phyloP scores from a whole-genome alignment of 2,329 filamentous ascomycete genomes.

The Penicillium sp. region DNA sequence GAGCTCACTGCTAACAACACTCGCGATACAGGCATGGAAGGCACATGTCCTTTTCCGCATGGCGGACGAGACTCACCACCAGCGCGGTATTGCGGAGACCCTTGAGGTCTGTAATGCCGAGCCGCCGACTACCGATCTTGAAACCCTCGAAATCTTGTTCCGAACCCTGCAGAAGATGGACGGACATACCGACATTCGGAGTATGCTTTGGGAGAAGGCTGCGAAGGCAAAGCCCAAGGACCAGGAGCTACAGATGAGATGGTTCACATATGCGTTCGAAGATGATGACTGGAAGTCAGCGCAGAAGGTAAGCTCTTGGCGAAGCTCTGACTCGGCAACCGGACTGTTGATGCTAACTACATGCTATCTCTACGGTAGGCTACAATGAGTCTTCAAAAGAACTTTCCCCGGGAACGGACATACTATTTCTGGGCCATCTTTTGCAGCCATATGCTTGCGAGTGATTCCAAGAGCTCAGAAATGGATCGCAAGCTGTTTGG shows the following conservation, averaged over 20 bases:
- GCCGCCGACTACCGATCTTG: conserved; percentile 45
- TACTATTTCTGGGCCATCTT: conserved; percentile 53
- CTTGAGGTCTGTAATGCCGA: conserved; percentile 44
- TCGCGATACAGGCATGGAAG: conserved; percentile 41
- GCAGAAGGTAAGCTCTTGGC: conserved; percentile 45
- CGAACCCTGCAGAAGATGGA: conserved; percentile 39
- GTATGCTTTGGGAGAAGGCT: conserved; percentile 49
- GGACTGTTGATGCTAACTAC: not conserved
- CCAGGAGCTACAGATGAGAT: conserved; percentile 44
- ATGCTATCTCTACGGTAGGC: conserved; percentile 34
- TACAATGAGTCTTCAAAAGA: conserved; percentile 51
- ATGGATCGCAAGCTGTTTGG: conserved; percentile 48
- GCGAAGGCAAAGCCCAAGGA: conserved; percentile 45
- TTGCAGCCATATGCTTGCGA: conserved; percentile 44
- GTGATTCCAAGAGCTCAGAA: conserved; percentile 38
- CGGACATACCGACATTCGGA: conserved; percentile 35
- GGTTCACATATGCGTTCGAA: conserved; percentile 46
- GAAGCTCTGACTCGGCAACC: not conserved
- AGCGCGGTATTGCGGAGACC: conserved; percentile 45
- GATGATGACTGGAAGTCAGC: conserved; percentile 47
- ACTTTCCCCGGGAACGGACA: conserved; percentile 48
- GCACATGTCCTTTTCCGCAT: conserved; percentile 43
- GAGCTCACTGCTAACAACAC: conserved; percentile 8
- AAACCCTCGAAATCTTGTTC: conserved; percentile 46
- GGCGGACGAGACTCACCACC: conserved; percentile 42